Base-by-base conservation (phyloP, 805 yeast genomes). In the Candida golubevii region DNA sequence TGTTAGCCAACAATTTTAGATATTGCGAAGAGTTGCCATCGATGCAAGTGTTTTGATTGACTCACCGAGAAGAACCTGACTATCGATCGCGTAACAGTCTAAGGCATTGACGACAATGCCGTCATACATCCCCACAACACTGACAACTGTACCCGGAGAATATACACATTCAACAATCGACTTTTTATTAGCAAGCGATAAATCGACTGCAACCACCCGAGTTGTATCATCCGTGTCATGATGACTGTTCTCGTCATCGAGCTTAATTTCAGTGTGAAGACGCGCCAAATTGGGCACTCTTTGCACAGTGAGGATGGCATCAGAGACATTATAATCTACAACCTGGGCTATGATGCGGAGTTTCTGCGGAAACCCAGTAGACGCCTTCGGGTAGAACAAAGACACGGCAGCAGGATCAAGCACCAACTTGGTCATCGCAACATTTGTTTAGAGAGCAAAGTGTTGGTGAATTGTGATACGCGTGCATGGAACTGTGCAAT, bases 301-400 rank as follows among this genome's bases (percentile, higher is more conserved):
- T 10, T 46, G 35, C 14, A 63, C 49, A 11, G 41, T 28, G 23
- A 61, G 44, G 5, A 34, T 35, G 9, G 56, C 47, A 6, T 39
- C 42, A 8, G 44, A 18, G 7, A 38, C 47, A 30, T 44, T 46
- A 39, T 60, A 62, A 11, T 46, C 51, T 14, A 53, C 45, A 10
- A 63, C 62, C 44, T 67, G 72, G 5, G 55, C 66, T 7, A 67
- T 35, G 12, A 65, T 38, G 15, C 72, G 53, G 4, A 67, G 49
- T 35, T 61, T 47, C 14, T 45, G 49, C 2, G 56, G 51, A 7
- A 39, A 33, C 7, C 58, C 48, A 7, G 46, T 49, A 3, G 63
- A 48, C 2, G 69, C 67, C 26, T 50, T 42, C 2, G 66, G 60
- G 36, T 53, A 58, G 39, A 50, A 45, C 3, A 42, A 40, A n/a